These are phyloP conservation scores for Hygrophoropsis aurantiaca DNA, from an alignment of 768 basidiomycete genomes.

Conservation along the genomic window DNA sequence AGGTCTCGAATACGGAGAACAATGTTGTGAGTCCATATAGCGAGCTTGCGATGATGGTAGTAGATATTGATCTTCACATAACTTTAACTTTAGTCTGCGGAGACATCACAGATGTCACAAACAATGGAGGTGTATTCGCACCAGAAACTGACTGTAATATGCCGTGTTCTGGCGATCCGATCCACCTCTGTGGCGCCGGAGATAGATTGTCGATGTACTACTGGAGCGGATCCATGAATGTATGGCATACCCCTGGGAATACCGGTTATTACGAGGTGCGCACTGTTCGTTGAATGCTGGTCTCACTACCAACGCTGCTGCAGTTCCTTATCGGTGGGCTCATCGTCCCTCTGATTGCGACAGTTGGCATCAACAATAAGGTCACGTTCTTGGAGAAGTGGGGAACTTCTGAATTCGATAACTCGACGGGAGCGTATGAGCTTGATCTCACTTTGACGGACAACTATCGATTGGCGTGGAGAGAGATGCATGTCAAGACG, in stretches of 20 bases:
- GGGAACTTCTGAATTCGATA: constrained; percentile 60
- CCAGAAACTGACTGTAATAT: constrained; percentile 41
- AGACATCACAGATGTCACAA: constrained; percentile 53
- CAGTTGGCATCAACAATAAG: constrained; percentile 79
- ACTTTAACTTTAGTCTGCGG: constrained; percentile 83
- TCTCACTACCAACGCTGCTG: constrained; percentile 1
- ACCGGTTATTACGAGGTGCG: constrained; percentile 69
- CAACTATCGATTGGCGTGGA: constrained; percentile 55
- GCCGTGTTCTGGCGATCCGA: constrained; percentile 69
- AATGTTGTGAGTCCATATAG: constrained; percentile 69
- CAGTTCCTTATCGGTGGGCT: constrained; percentile 56
- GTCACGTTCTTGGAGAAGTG: constrained; percentile 77
- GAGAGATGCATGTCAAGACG: constrained; percentile 71
- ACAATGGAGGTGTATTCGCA: constrained; percentile 30
- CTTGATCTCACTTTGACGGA: constrained; percentile 60
- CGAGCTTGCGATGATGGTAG: constrained; percentile 1
- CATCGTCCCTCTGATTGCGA: constrained; percentile 71
- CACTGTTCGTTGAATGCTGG: background rate
- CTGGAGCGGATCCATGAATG: constrained; percentile 51
- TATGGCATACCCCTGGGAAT: constrained; percentile 65
- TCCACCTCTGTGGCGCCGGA: constrained; percentile 66
- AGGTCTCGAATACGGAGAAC: constrained; percentile 67
- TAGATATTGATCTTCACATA: background rate
- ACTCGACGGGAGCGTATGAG: constrained; percentile 79
- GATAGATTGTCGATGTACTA: constrained; percentile 53